Evolutionary conservation across 2,329 filamentous ascomycete species (phyloP).

Genomic region (Pestalotiopsis sp.): DNA sequence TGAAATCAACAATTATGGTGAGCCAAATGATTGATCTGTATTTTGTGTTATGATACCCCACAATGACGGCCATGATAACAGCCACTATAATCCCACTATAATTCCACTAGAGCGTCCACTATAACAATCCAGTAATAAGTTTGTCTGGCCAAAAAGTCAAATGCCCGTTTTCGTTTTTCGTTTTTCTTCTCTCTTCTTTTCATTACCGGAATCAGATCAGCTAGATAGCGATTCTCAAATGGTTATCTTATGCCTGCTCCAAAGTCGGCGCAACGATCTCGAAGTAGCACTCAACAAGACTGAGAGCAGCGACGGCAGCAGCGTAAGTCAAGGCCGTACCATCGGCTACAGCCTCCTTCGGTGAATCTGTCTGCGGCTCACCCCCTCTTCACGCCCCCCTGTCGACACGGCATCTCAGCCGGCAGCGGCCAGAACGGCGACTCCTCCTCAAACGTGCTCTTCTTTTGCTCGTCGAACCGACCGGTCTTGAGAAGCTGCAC

Average conservation of each 20-base stretch:
- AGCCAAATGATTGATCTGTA: no score
- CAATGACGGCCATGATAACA: background rate
- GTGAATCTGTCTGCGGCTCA: background rate
- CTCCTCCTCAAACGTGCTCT: background rate
- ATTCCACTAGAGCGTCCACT: background rate
- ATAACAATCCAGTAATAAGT: background rate
- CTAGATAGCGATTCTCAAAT: no score
- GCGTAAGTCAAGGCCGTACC: background rate
- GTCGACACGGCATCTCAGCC: background rate
- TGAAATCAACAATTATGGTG: no score
- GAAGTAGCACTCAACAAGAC: background rate
- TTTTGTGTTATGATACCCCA: background rate
- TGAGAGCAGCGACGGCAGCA: background rate
- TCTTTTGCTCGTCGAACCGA: background rate
- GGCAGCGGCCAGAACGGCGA: constrained; percentile 2
- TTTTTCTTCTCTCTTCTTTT: no score
- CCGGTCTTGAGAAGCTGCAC: background rate
- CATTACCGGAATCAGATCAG: no score
- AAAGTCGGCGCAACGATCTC: background rate
- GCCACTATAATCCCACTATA: background rate
- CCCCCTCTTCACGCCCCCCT: background rate
- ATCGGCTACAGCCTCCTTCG: background rate
- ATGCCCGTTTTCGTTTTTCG: no score
- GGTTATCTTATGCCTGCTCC: background rate
- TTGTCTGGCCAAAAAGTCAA: no score